A percentile compares a stretch with the other conserved stretches of the same genome.
phyloP scores from a whole-genome alignment of 1,139 yeast species.

The Pneumocystis carinii region DNA sequence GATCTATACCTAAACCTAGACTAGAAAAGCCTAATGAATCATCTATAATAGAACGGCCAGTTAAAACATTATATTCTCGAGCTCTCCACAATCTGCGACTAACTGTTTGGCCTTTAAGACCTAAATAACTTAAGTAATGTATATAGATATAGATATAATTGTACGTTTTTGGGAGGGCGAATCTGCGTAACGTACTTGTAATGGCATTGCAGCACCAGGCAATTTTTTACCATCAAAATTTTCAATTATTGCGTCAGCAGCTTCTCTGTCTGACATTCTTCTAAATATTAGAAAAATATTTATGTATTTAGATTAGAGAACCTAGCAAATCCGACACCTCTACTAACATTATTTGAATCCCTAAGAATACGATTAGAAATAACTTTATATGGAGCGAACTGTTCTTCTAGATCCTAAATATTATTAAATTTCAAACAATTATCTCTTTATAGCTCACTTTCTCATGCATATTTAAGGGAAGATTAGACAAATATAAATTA shows the following conservation, averaged over 20 bases:
- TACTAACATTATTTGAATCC: slow-evolving; percentile 15
- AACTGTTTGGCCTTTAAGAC: slow-evolving; percentile 15
- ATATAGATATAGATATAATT: not conserved
- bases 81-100: slow-evolving; percentile 18
- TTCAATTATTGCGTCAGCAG: slow-evolving; percentile 16
- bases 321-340: slow-evolving; percentile 19
- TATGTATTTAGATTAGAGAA: slow-evolving; percentile 1
- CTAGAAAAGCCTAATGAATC: slow-evolving; percentile 3
- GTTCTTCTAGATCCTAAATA: slow-evolving; percentile 14
- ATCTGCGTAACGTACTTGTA: slow-evolving; percentile 19
- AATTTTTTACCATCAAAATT: slow-evolving; percentile 15
- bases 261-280: slow-evolving; percentile 14
- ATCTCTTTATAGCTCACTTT: not conserved
- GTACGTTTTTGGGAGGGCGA: slow-evolving; percentile 14
- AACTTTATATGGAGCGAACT: slow-evolving; percentile 14
- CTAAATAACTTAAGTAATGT: slow-evolving; percentile 7
- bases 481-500: slow-evolving; percentile 17
- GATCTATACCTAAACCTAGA: not conserved
- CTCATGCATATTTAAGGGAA: slow-evolving; percentile 17
- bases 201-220: slow-evolving; percentile 14
- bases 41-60: slow-evolving; percentile 13
- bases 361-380: slow-evolving; percentile 16
- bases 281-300: not conserved
- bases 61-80: slow-evolving; percentile 16
- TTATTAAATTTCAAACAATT: not conserved